A percentile compares a stretch with the other conserved stretches of the same genome.
phyloP scores from a whole-genome alignment of 805 yeast genomes.

The Huiozyma sinensis region DNA sequence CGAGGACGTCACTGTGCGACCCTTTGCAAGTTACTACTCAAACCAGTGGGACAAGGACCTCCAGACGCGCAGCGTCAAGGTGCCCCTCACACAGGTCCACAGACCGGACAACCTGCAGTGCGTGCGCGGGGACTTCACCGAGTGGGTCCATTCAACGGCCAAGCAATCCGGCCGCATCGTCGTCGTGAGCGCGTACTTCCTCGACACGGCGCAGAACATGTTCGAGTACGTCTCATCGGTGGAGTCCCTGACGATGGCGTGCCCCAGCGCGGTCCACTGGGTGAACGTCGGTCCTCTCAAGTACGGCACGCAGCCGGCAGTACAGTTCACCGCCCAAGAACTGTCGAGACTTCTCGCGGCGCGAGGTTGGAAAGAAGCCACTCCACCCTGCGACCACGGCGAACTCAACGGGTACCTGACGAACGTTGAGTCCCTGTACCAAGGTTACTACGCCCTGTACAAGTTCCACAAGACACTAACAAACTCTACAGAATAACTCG shows the following conservation, averaged over 20 bases:
- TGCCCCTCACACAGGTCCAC: conserved; percentile 12
- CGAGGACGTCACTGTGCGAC: conserved; percentile 28
- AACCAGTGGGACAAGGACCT: conserved; percentile 41
- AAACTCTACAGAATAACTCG: neutral
- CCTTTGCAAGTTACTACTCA: conserved; percentile 57
- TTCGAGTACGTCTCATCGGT: conserved; percentile 66
- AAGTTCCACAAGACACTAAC: conserved; percentile 26
- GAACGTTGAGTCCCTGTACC: conserved; percentile 57
- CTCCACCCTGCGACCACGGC: conserved; percentile 21
- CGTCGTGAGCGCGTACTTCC: conserved; percentile 61
- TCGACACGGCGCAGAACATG: conserved; percentile 87
- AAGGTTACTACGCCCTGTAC: conserved; percentile 61
- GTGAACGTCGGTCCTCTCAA: conserved; percentile 86
- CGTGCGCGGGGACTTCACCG: conserved; percentile 55
- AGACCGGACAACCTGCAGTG: conserved; percentile 41
- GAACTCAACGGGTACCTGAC: conserved; percentile 53
- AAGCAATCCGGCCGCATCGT: conserved; percentile 37
- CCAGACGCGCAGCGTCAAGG: conserved; percentile 39
- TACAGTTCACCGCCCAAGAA: conserved; percentile 69
- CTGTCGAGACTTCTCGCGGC: conserved; percentile 38
- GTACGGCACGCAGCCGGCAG: conserved; percentile 76
- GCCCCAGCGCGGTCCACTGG: conserved; percentile 54
- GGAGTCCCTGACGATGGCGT: conserved; percentile 32
- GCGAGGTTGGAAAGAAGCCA: conserved; percentile 54
- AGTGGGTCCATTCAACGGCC: conserved; percentile 30